Evolutionary conservation across 2,329 filamentous ascomycete species (phyloP).

Genomic region (Cercospora janseana): DNA sequence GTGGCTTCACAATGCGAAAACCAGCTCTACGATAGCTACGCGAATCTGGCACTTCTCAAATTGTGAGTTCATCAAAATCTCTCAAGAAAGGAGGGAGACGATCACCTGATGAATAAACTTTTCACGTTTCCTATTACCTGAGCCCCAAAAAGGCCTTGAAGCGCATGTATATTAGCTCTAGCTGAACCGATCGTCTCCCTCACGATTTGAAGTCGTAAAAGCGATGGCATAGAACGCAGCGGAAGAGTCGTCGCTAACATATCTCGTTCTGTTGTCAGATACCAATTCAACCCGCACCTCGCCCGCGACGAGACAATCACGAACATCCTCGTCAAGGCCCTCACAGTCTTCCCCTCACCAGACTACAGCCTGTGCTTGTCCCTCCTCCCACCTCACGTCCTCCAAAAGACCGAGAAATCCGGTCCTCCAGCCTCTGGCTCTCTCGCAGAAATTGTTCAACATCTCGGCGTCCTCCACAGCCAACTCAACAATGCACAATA

Average conservation of each 20-base stretch:
- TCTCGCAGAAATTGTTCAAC: conserved; percentile 85
- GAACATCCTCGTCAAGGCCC: conserved; percentile 97
- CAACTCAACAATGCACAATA: conserved; percentile 91
- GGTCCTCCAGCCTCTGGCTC: conserved; percentile 56
- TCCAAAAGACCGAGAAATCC: conserved; percentile 52
- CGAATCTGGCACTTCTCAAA: conserved; percentile 93
- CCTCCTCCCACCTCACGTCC: conserved; percentile 82
- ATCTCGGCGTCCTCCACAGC: conserved; percentile 78
- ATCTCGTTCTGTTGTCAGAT: conserved; percentile 55
- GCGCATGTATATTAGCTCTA: conserved; percentile 68
- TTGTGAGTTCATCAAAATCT: conserved; percentile 65
- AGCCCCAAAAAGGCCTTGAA: conserved; percentile 58
- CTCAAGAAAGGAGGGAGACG: conserved; percentile 4
- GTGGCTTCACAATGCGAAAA: conserved; percentile 92
- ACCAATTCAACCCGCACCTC: conserved; percentile 99
- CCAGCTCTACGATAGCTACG: conserved; percentile 91
- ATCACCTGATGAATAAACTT: conserved; percentile 71
- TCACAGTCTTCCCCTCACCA: conserved; percentile 93
- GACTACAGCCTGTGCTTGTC: conserved; percentile 94
- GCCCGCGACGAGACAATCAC: conserved; percentile 95
- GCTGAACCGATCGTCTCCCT: conserved; percentile 56
- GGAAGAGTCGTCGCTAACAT: conserved; percentile 14
- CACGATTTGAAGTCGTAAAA: neutral
- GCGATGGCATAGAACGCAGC: neutral
- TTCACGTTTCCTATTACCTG: conserved; percentile 99